Percentiles rank a stretch among this genome's conserved stretches.
Conservation (phyloP, 148 eudicot species). For the Diospyros lotus region DNA sequence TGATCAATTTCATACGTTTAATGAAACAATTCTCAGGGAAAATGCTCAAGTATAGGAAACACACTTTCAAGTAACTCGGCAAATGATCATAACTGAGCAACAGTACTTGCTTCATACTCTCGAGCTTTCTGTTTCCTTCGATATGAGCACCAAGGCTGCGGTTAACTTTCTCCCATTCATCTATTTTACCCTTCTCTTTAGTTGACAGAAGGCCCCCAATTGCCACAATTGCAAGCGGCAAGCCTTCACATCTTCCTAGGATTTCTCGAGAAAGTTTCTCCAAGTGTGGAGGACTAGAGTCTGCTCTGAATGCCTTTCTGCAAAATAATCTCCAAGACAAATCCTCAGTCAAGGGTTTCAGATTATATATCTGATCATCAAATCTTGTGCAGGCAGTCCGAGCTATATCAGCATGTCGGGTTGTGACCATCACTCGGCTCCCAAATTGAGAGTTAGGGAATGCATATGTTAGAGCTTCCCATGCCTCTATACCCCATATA, state of each 20-base stretch:
- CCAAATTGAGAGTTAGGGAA: too few relatives aligned
- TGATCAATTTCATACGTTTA: neutral
- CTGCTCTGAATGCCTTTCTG: neutral
- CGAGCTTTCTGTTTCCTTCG: neutral
- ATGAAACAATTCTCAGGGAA: neutral
- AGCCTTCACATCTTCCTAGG: too few relatives aligned
- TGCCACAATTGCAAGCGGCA: neutral
- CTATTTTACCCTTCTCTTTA: neutral
- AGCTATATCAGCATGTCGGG: neutral
- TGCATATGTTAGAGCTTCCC: too few relatives aligned
- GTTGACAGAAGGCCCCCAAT: slow-evolving; percentile 6
- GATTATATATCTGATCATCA: too few relatives aligned
- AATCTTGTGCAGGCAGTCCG: neutral
- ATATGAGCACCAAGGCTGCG: neutral
- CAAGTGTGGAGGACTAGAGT: slow-evolving; percentile 16
- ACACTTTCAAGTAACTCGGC: too few relatives aligned
- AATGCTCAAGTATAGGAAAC: neutral
- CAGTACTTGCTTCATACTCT: neutral
- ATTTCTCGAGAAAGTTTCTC: neutral
- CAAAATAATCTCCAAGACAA: too few relatives aligned
- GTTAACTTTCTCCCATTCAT: too few relatives aligned
- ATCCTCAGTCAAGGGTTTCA: neutral
- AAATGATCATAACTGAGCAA: too few relatives aligned
- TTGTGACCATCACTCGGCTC: neutral
- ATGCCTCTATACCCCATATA: too few relatives aligned